These are phyloP conservation scores for Discostella stelligera DNA, from an alignment of 352 stramenopile species.

Conservation along the genomic window DNA sequence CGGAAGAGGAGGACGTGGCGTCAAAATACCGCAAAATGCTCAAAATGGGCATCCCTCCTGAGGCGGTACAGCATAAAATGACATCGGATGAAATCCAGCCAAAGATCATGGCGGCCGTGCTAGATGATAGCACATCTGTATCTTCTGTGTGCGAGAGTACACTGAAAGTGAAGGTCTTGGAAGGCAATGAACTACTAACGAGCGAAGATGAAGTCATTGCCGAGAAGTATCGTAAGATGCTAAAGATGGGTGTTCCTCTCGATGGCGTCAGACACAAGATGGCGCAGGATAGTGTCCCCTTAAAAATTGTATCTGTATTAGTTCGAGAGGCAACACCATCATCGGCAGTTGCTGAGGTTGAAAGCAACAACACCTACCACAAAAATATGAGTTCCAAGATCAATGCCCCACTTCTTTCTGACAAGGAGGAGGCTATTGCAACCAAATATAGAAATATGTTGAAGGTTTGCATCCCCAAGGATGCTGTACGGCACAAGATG, in stretches of 20 bases:
- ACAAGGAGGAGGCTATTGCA: constrained; percentile 53
- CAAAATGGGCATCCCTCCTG: constrained; percentile 67
- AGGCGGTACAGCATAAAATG: constrained; percentile 80
- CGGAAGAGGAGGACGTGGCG: constrained; percentile 45
- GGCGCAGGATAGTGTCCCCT: constrained; percentile 64
- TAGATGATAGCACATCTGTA: constrained; percentile 80
- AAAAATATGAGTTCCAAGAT: constrained; percentile 19
- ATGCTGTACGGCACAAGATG: constrained; percentile 70
- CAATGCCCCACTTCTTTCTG: constrained; percentile 27
- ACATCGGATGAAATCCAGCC: constrained; percentile 59
- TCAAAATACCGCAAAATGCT: constrained; percentile 77
- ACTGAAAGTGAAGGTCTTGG: background rate
- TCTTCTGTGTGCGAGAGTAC: constrained; percentile 43
- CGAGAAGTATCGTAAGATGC: constrained; percentile 80
- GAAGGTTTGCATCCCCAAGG: constrained; percentile 66
- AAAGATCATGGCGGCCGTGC: constrained; percentile 44
- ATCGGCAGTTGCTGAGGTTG: constrained; percentile 2
- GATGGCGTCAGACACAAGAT: constrained; percentile 79
- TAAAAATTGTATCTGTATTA: constrained; percentile 59
- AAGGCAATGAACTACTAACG: constrained; percentile 1
- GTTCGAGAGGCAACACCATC: constrained; percentile 18
- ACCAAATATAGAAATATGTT: constrained; percentile 66
- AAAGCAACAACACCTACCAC: background rate
- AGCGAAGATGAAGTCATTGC: constrained; percentile 46
- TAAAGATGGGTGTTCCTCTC: constrained; percentile 65